Evolutionary conservation across 768 basidiomycete species (phyloP).

Genomic region (Lactarius vividus): DNA sequence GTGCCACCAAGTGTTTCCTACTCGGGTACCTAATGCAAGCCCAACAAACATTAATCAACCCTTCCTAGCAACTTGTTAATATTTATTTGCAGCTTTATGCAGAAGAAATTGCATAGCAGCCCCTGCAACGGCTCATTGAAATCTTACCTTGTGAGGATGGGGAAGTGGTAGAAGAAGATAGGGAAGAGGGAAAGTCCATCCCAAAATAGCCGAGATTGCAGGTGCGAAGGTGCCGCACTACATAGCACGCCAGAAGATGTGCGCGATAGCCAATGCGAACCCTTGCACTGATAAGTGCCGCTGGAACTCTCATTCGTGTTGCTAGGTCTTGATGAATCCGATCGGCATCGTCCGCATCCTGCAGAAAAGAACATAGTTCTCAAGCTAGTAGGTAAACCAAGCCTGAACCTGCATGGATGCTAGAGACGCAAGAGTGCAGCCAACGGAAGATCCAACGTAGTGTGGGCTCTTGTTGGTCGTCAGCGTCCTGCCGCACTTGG

Average conservation of each 20-base stretch:
- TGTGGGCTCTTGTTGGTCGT: constrained; percentile 44
- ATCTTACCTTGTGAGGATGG: background rate
- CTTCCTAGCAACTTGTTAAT: too few species aligned
- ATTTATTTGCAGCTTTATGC: too few species aligned
- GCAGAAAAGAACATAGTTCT: background rate
- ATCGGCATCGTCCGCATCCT: constrained; percentile 79
- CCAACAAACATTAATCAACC: too few species aligned
- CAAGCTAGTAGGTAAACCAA: too few species aligned
- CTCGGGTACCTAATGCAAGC: too few species aligned
- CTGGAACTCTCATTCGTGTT: constrained; percentile 48
- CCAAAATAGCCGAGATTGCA: too few species aligned
- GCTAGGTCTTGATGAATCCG: constrained; percentile 85
- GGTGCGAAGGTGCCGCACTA: background rate
- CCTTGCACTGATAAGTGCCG: too few species aligned
- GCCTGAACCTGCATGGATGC: constrained; percentile 62
- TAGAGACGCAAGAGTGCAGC: constrained; percentile 57
- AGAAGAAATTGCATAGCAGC: too few species aligned
- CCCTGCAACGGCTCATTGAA: background rate
- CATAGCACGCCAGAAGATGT: background rate
- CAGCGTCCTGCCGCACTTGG: constrained; percentile 44
- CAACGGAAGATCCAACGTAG: constrained; percentile 67
- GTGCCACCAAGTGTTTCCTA: too few species aligned
- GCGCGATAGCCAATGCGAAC: too few species aligned
- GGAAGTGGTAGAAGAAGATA: background rate
- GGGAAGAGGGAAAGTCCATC: too few species aligned